Percentiles rank a stretch among this genome's conserved stretches.
phyloP scores from a whole-genome alignment of 768 basidiomycete genomes.

The Kwoniella shandongensis region DNA sequence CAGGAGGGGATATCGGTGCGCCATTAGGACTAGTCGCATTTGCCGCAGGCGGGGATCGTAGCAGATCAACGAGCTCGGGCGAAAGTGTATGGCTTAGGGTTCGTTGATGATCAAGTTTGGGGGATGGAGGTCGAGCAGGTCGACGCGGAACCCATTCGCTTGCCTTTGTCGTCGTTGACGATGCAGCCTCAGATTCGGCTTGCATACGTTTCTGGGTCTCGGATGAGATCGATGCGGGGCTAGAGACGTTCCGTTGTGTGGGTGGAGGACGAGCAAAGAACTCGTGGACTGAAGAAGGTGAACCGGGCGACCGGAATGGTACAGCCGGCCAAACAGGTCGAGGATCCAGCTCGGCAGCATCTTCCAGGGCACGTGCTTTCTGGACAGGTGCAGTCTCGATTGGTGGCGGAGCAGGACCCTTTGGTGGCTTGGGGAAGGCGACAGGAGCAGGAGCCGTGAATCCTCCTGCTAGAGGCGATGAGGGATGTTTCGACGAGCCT shows the following conservation, averaged over 20 bases:
- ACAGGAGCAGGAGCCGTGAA: constrained; percentile 6
- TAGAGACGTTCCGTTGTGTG: constrained; percentile 12
- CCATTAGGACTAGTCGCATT: background rate
- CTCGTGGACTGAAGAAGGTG: constrained; percentile 14
- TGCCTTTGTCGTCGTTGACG: constrained; percentile 3
- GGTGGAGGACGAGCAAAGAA: constrained; percentile 15
- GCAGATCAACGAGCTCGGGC: constrained; percentile 24
- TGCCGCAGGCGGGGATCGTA: constrained; percentile 18
- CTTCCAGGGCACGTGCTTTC: background rate
- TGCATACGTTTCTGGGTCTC: constrained; percentile 49
- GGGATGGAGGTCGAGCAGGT: constrained; percentile 44
- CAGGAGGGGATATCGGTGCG: constrained; percentile 5
- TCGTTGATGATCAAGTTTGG: constrained; percentile 28
- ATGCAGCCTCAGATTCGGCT: constrained; percentile 11
- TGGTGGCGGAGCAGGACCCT: too few species aligned
- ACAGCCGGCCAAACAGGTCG: constrained; percentile 18
- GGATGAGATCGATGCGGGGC: constrained; percentile 27
- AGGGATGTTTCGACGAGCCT: constrained; percentile 5
- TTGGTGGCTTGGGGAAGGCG: too few species aligned
- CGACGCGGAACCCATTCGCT: constrained; percentile 43
- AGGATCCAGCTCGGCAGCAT: background rate
- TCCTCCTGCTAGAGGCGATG: constrained; percentile 19
- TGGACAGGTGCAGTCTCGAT: background rate
- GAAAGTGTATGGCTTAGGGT: constrained; percentile 27
- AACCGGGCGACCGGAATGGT: constrained; percentile 12